These are phyloP conservation scores for Emericellopsis cladophorae DNA, from an alignment of 2,329 filamentous ascomycete genomes.

Conservation along the genomic window DNA sequence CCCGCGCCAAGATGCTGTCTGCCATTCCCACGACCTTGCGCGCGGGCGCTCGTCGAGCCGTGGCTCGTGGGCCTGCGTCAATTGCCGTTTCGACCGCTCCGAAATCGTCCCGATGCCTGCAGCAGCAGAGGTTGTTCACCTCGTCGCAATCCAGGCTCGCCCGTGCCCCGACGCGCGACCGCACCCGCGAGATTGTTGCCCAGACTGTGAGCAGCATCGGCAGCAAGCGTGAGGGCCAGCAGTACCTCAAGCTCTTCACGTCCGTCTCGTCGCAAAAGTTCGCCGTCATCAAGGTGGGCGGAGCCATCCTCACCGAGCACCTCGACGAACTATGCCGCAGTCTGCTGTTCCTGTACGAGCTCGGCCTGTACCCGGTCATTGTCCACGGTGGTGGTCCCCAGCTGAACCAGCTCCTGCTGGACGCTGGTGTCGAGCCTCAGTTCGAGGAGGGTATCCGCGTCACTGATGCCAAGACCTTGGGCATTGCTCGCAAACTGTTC, in stretches of 20 bases:
- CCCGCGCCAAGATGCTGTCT: slow-evolving; percentile 25
- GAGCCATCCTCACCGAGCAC: slow-evolving; percentile 89
- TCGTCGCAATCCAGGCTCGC: slow-evolving; percentile 2
- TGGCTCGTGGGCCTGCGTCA: slow-evolving; percentile 14
- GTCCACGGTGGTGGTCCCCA: slow-evolving; percentile 93
- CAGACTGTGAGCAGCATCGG: slow-evolving; percentile 83
- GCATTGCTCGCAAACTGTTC: slow-evolving; percentile 83
- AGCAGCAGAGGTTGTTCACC: slow-evolving; percentile 12
- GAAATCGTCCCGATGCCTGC: slow-evolving; percentile 11
- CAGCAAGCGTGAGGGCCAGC: slow-evolving; percentile 90
- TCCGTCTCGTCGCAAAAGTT: slow-evolving; percentile 95
- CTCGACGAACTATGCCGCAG: slow-evolving; percentile 83
- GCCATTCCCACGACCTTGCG: slow-evolving; percentile 26
- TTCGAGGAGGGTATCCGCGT: slow-evolving; percentile 95
- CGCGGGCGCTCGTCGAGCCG: slow-evolving; percentile 28
- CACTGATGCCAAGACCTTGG: slow-evolving; percentile 89
- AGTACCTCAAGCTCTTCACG: slow-evolving; percentile 95
- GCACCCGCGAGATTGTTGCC: slow-evolving; percentile 21
- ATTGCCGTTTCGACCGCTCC: slow-evolving; percentile 8
- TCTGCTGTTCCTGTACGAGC: slow-evolving; percentile 84
- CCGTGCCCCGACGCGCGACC: slow-evolving; percentile 10
- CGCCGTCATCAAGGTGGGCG: slow-evolving; percentile 95
- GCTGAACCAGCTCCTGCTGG: slow-evolving; percentile 81
- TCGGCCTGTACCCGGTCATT: slow-evolving; percentile 88
- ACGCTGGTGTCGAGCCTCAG: slow-evolving; percentile 84